phyloP scores from a whole-genome alignment of 2,329 filamentous ascomycete species.

The Pseudogymnoascus sp. region DNA sequence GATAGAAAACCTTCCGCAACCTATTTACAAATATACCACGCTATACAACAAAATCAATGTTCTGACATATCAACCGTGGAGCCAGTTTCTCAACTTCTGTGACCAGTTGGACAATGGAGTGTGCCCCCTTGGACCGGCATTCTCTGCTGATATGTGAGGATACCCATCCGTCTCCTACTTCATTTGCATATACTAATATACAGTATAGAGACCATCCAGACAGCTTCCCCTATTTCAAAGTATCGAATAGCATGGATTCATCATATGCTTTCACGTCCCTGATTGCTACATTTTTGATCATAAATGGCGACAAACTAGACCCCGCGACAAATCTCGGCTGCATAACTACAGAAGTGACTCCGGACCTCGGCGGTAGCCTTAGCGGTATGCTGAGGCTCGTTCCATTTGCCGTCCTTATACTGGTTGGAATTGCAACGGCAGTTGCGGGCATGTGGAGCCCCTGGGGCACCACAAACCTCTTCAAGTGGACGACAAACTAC shows the following conservation, averaged over 20 bases:
- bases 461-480: constrained; percentile 85
- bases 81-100: constrained; percentile 58
- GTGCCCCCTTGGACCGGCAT: constrained; percentile 72
- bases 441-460: constrained; percentile 84
- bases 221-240: constrained; percentile 62
- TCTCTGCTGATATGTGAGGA: constrained; percentile 47
- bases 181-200: constrained; percentile 12
- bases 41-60: constrained; percentile 66
- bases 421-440: constrained; percentile 75
- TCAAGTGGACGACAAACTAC: constrained; percentile 97
- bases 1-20: constrained; percentile 58
- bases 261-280: constrained; percentile 83
- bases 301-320: constrained; percentile 58
- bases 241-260: constrained; percentile 69
- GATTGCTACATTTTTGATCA: constrained; percentile 62
- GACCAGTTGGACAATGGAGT: constrained; percentile 48
- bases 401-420: constrained; percentile 68
- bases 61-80: constrained; percentile 67
- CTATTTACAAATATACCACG: constrained; percentile 53
- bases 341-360: constrained; percentile 74
- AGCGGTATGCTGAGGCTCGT: constrained; percentile 66
- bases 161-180: constrained; percentile 5
- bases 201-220: constrained; percentile 31
- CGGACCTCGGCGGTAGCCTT: constrained; percentile 65
- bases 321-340: constrained; percentile 64